These are phyloP conservation scores for Nemophila menziesii DNA, from an alignment of 257 asterid genomes.

Conservation along the genomic window DNA sequence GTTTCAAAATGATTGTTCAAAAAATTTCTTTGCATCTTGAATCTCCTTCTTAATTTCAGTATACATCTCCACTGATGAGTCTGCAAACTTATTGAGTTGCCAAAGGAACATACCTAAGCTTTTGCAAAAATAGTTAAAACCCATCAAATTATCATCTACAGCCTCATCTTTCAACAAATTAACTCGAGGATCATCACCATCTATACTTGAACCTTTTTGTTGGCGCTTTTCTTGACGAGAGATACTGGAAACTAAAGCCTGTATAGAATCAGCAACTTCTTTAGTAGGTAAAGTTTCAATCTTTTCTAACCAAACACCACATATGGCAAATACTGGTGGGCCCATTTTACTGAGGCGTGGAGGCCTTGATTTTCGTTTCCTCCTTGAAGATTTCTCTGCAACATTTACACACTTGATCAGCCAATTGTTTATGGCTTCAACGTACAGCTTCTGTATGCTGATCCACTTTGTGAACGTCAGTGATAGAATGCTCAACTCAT, in stretches of 20 bases:
- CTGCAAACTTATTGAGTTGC: slow-evolving; percentile 49
- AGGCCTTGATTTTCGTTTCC: slow-evolving; percentile 39
- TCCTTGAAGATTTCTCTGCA: slow-evolving; percentile 44
- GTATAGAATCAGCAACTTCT: slow-evolving; percentile 55
- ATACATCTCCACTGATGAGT: slow-evolving; percentile 52
- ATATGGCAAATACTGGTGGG: slow-evolving; percentile 79
- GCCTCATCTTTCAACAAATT: slow-evolving; percentile 28
- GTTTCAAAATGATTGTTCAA: slow-evolving; percentile 17
- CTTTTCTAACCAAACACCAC: slow-evolving; percentile 70
- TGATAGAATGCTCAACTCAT: slow-evolving; percentile 38
- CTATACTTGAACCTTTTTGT: slow-evolving; percentile 27
- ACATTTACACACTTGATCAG: slow-evolving; percentile 60
- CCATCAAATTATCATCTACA: slow-evolving; percentile 31
- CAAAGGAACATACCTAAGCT: slow-evolving; percentile 62
- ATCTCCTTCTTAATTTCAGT: slow-evolving; percentile 45
- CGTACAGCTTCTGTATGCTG: slow-evolving; percentile 52
- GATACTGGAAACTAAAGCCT: slow-evolving; percentile 54
- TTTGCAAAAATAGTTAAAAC: slow-evolving; percentile 47
- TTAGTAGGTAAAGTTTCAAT: slow-evolving; percentile 40
- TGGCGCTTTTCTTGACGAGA: slow-evolving; percentile 65
- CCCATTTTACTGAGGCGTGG: slow-evolving; percentile 50
- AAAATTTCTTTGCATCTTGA: slow-evolving; percentile 42
- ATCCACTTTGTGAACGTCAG: slow-evolving; percentile 77
- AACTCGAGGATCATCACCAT: background rate
- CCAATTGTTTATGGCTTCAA: slow-evolving; percentile 75